These are phyloP conservation scores for Byssochlamys sp. DNA, from an alignment of 2,329 filamentous ascomycete species.

Conservation along the genomic window DNA sequence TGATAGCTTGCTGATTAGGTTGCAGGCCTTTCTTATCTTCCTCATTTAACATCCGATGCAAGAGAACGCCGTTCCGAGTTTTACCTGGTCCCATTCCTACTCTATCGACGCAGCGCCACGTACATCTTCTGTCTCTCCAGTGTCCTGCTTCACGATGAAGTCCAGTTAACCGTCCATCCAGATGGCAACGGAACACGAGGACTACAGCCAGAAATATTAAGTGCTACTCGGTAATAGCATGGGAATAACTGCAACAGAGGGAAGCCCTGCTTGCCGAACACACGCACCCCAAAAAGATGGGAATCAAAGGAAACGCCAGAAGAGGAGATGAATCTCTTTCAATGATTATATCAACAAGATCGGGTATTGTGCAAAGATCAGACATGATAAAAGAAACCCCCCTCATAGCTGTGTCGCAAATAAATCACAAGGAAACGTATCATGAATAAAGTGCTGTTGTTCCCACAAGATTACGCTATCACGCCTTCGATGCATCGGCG, in stretches of 20 bases:
- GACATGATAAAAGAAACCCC: neutral
- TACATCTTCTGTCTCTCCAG: neutral
- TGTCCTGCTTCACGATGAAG: neutral
- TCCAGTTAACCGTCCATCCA: neutral
- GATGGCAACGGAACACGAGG: neutral
- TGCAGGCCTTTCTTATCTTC: neutral
- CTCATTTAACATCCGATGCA: neutral
- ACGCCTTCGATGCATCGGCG: constrained; percentile 28
- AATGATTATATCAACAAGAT: neutral
- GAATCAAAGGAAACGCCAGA: neutral
- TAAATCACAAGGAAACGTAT: neutral
- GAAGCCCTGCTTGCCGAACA: neutral
- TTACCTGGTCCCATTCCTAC: neutral
- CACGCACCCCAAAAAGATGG: neutral
- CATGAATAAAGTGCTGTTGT: neutral
- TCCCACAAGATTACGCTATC: neutral
- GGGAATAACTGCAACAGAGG: neutral
- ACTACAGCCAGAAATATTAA: neutral
- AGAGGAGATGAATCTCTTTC: neutral
- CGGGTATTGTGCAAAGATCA: neutral
- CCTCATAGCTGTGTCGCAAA: neutral
- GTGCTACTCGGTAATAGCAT: neutral
- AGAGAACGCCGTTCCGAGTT: neutral
- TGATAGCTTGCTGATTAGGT: neutral
- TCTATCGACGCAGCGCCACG: neutral